phyloP scores from a whole-genome alignment of 2,329 filamentous ascomycete species.

The Xylaria sp. region DNA sequence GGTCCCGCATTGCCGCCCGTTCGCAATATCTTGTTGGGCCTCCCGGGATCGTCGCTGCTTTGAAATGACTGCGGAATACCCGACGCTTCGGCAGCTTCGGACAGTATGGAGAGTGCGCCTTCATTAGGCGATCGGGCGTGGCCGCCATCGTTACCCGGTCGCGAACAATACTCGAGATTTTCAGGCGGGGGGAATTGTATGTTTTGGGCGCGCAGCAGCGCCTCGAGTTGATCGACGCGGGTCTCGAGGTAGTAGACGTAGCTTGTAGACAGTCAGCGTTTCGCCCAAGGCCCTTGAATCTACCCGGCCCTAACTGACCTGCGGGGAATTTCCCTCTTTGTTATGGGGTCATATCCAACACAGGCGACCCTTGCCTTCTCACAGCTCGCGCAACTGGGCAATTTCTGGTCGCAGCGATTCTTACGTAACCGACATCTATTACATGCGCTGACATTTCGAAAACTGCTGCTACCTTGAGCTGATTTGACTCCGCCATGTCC shows the following conservation, averaged over 20 bases:
- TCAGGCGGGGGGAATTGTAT: slow-evolving; percentile 78
- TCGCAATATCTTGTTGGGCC: slow-evolving; percentile 52
- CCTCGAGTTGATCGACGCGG: slow-evolving; percentile 84
- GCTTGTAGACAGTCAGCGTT: slow-evolving; percentile 56
- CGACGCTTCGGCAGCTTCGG: slow-evolving; percentile 50
- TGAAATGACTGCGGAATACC: slow-evolving; percentile 50
- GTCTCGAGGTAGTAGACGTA: slow-evolving; percentile 97
- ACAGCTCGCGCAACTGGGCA: slow-evolving; percentile 91
- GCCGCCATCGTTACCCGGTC: slow-evolving; percentile 55
- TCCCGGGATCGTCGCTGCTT: slow-evolving; percentile 64
- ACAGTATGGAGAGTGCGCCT: slow-evolving; percentile 48
- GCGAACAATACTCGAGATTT: slow-evolving; percentile 72
- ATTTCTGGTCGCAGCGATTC: slow-evolving; percentile 92
- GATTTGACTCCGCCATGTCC: slow-evolving; percentile 55
- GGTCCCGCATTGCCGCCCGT: slow-evolving; percentile 73
- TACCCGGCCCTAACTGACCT: slow-evolving; percentile 69
- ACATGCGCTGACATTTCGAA: slow-evolving; percentile 92
- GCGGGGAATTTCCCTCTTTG: slow-evolving; percentile 92
- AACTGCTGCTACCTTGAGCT: slow-evolving; percentile 70
- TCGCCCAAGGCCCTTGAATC: background rate
- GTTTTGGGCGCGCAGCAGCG: slow-evolving; percentile 73
- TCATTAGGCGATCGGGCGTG: slow-evolving; percentile 52
- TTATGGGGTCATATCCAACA: slow-evolving; percentile 96
- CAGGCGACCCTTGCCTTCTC: slow-evolving; percentile 93
- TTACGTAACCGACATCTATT: slow-evolving; percentile 92